These are phyloP conservation scores for Lagenidium giganteum DNA, from an alignment of 352 stramenopile genomes.

Conservation along the genomic window DNA sequence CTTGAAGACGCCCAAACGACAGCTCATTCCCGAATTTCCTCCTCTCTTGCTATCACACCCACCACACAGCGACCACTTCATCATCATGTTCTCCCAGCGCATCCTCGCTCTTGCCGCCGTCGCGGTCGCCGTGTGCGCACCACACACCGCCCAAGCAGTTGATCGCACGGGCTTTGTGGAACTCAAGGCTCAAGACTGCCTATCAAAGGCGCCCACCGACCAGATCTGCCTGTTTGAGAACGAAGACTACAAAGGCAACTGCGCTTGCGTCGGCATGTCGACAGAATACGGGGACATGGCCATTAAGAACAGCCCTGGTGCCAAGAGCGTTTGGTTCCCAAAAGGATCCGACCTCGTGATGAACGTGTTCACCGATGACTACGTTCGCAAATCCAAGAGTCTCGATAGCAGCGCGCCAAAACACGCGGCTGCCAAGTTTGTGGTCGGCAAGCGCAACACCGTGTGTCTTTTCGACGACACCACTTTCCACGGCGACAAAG, in stretches of 20 bases:
- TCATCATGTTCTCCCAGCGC: too few relatives aligned
- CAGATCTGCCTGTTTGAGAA: conserved; percentile 11
- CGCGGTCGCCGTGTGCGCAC: too few relatives aligned
- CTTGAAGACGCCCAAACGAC: too few relatives aligned
- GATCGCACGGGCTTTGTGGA: too few relatives aligned
- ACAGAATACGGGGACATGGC: conserved; percentile 11
- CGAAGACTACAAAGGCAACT: conserved; percentile 8
- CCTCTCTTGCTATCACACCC: too few relatives aligned
- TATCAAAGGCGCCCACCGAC: background rate
- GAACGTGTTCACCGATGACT: conserved; percentile 17
- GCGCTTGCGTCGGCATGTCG: conserved; percentile 7
- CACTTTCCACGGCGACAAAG: conserved; percentile 19
- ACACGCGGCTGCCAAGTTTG: conserved; percentile 10
- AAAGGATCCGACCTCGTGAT: conserved; percentile 8
- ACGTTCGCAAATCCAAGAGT: conserved; percentile 10
- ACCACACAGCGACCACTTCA: too few relatives aligned
- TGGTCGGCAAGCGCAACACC: conserved; percentile 10
- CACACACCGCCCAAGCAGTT: too few relatives aligned
- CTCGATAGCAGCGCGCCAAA: conserved; percentile 7
- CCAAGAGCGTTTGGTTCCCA: conserved; percentile 8
- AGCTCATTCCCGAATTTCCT: too few relatives aligned
- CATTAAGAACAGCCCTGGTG: conserved; percentile 9
- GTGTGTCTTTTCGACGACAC: conserved; percentile 12
- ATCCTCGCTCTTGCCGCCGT: too few relatives aligned
- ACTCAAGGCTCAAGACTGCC: conserved; percentile 8